Evolutionary conservation across 2,329 filamentous ascomycete species (phyloP).

Genomic region (Talaromyces rugulosus): DNA sequence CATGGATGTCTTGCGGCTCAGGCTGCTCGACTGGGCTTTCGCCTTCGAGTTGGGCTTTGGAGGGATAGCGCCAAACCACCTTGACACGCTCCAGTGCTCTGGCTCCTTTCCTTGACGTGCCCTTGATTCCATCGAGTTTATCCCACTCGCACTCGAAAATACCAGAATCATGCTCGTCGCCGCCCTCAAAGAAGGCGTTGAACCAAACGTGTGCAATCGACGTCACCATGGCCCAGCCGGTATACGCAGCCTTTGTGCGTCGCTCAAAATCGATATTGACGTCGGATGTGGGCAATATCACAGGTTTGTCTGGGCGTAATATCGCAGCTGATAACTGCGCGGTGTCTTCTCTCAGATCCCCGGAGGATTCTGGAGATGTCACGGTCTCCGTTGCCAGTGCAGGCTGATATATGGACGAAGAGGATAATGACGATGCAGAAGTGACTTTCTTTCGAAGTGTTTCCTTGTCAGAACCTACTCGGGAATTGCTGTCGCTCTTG

Average conservation of each 20-base stretch:
- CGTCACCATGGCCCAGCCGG: slow-evolving; percentile 82
- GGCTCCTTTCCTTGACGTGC: slow-evolving; percentile 75
- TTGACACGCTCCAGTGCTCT: slow-evolving; percentile 76
- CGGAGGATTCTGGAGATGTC: slow-evolving; percentile 32
- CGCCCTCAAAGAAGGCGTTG: slow-evolving; percentile 90
- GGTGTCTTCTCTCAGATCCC: slow-evolving; percentile 39
- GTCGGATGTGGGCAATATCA: slow-evolving; percentile 75
- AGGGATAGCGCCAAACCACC: slow-evolving; percentile 70
- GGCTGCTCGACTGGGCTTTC: not conserved
- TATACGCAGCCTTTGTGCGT: slow-evolving; percentile 72
- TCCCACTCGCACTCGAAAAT: slow-evolving; percentile 71
- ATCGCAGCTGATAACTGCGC: slow-evolving; percentile 68
- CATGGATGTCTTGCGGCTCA: slow-evolving; percentile 21
- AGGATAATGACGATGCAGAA: slow-evolving; percentile 15
- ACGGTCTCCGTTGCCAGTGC: slow-evolving; percentile 16
- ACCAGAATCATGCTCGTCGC: slow-evolving; percentile 63
- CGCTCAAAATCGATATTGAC: slow-evolving; percentile 88
- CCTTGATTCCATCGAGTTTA: slow-evolving; percentile 90
- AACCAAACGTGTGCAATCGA: slow-evolving; percentile 96
- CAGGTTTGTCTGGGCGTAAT: slow-evolving; percentile 64
- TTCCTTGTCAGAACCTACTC: not conserved
- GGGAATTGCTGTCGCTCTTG: slow-evolving; percentile 18
- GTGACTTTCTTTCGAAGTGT: not conserved
- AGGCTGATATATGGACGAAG: slow-evolving; percentile 13
- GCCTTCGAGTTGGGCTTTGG: slow-evolving; percentile 15